Evolutionary conservation across 345 rosid species (phyloP).

Genomic region (Eucalyptus cloeziana): DNA sequence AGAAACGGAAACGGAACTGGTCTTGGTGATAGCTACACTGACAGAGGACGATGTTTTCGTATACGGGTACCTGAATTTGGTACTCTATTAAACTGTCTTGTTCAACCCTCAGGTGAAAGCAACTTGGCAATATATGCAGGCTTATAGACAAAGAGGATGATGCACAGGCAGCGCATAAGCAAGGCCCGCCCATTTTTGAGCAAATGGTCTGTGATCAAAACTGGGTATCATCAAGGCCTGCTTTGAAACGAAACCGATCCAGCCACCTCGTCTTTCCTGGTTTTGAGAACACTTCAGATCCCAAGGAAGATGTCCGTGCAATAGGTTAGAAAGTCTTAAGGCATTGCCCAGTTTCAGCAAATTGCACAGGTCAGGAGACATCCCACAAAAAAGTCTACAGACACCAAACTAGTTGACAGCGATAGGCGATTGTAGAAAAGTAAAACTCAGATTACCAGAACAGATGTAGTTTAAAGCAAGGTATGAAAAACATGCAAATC

Average conservation of each 20-base stretch:
- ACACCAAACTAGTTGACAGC: background rate
- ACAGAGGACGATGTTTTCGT: background rate
- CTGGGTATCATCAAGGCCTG: background rate
- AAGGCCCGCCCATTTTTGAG: background rate
- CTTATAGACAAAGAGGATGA: background rate
- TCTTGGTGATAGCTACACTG: background rate
- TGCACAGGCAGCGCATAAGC: too few relatives aligned
- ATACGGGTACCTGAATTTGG: background rate
- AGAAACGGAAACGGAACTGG: background rate
- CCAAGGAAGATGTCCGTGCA: background rate
- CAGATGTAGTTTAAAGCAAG: background rate
- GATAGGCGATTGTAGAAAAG: background rate
- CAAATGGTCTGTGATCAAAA: background rate
- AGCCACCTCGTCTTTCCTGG: background rate
- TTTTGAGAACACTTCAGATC: background rate
- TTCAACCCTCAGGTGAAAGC: background rate
- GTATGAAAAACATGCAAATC: background rate
- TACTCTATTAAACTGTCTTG: background rate
- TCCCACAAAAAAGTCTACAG: accelerated
- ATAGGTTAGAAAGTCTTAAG: background rate
- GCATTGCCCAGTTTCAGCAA: background rate
- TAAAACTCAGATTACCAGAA: background rate
- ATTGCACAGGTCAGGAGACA: background rate
- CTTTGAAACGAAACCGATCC: background rate
- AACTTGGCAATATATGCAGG: background rate